Conservation (phyloP, 2,329 filamentous ascomycete species). For the Thermoascus crustaceus region DNA sequence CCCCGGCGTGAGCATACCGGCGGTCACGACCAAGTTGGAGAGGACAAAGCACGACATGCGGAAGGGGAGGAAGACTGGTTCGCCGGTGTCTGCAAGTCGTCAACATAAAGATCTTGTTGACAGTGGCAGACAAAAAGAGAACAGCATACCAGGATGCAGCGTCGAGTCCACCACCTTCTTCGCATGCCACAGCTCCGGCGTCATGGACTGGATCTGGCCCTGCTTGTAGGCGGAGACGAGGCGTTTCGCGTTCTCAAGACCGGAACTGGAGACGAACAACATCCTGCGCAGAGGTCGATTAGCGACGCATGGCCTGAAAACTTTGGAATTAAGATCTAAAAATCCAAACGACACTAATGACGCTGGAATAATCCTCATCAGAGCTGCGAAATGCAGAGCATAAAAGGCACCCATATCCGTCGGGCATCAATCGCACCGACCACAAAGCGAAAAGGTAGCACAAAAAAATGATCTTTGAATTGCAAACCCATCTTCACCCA, state of each 20-base stretch:
- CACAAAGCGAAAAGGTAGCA: no score
- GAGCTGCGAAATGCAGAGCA: no score
- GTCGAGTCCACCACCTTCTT: conserved; percentile 98
- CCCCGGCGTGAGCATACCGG: conserved; percentile 90
- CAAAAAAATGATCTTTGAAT: background rate
- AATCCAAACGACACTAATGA: no score
- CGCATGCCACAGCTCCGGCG: conserved; percentile 80
- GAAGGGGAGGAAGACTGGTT: conserved; percentile 87
- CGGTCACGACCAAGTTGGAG: conserved; percentile 89
- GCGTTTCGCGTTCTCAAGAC: conserved; percentile 77
- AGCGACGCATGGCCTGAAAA: no score
- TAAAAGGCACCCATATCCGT: no score
- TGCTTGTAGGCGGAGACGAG: conserved; percentile 80
- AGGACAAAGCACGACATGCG: conserved; percentile 95
- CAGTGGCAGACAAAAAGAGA: background rate
- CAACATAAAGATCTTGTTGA: background rate
- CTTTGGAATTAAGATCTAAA: no score
- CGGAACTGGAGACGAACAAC: conserved; percentile 66
- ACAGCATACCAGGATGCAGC: conserved; percentile 69
- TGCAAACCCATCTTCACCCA: background rate
- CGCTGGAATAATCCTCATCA: no score
- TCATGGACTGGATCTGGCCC: conserved; percentile 71
- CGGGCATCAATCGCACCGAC: no score
- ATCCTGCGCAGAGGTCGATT: no score
- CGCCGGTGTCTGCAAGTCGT: conserved; percentile 66